phyloP scores from a whole-genome alignment of 1,284 basidiomycete genomes.

The Ganoderma lingzhi region DNA sequence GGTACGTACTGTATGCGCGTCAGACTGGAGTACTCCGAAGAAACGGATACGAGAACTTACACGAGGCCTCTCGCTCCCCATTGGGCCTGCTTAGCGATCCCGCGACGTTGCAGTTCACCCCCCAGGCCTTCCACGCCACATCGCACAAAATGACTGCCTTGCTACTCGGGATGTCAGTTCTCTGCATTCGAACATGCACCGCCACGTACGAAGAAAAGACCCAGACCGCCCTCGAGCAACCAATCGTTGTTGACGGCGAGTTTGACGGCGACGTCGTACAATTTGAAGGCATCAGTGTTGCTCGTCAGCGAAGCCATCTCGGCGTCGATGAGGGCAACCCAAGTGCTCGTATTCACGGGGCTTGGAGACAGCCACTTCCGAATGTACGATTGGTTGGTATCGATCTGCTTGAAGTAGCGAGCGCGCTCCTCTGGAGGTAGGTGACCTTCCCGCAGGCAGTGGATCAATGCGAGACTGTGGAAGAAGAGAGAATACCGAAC shows the following conservation, averaged over 20 bases:
- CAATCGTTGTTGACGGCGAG: constrained; percentile 71
- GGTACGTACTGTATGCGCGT: constrained; percentile 50
- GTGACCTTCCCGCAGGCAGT: constrained; percentile 57
- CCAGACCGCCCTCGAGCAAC: constrained; percentile 76
- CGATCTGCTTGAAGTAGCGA: constrained; percentile 62
- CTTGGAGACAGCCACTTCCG: constrained; percentile 74
- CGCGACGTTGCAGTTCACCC: constrained; percentile 68
- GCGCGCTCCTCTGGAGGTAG: constrained; percentile 47
- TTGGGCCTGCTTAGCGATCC: constrained; percentile 68
- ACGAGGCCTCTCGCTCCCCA: constrained; percentile 78
- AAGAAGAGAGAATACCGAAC: constrained; percentile 73
- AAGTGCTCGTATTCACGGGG: constrained; percentile 70
- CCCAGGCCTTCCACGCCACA: constrained; percentile 72
- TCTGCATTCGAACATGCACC: not conserved
- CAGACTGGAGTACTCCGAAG: not conserved
- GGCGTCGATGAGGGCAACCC: constrained; percentile 74
- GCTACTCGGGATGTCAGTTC: constrained; percentile 46
- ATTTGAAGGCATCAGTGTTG: constrained; percentile 62
- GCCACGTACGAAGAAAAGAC: constrained; percentile 61
- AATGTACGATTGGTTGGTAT: constrained; percentile 65
- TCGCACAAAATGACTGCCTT: constrained; percentile 75
- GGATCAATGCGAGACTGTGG: constrained; percentile 68
- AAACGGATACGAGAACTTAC: constrained; percentile 47
- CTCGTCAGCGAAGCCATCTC: constrained; percentile 67
- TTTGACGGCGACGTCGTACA: constrained; percentile 76